Conservation (phyloP, 352 stramenopile species). For the Paralagenidium karlingii region DNA sequence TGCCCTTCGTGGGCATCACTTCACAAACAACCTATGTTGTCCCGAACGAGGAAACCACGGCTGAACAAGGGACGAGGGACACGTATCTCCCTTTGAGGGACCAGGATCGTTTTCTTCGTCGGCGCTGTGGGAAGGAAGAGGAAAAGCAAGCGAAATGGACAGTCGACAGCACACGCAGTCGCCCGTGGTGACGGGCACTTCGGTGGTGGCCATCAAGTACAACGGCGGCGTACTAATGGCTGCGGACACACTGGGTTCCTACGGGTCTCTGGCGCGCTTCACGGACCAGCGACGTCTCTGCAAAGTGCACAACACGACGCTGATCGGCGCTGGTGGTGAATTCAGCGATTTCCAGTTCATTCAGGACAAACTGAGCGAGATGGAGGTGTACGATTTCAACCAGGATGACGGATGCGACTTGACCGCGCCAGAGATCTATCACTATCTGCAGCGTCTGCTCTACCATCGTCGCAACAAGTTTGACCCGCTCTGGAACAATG, state of each 20-base stretch:
- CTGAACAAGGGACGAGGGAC: too few species aligned
- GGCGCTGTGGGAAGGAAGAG: background rate
- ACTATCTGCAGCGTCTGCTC: constrained; percentile 95
- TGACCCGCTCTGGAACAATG: constrained; percentile 98
- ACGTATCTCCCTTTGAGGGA: too few species aligned
- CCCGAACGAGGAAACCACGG: too few species aligned
- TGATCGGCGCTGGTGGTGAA: constrained; percentile 94
- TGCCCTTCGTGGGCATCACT: too few species aligned
- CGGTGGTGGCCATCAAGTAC: constrained; percentile 95
- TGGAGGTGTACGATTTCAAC: constrained; percentile 93
- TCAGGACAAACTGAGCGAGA: constrained; percentile 87
- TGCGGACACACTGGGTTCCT: constrained; percentile 95
- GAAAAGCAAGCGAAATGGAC: constrained; percentile 19
- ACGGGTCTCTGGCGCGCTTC: constrained; percentile 96
- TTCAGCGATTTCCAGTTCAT: constrained; percentile 98
- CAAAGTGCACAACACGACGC: constrained; percentile 82
- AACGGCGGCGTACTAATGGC: constrained; percentile 94
- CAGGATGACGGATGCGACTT: constrained; percentile 92
- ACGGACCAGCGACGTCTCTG: constrained; percentile 87
- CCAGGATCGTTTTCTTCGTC: too few species aligned
- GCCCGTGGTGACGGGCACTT: constrained; percentile 97
- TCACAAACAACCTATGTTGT: too few species aligned
- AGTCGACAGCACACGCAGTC: constrained; percentile 74
- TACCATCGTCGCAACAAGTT: constrained; percentile 99
- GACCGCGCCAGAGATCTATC: constrained; percentile 90